Percentiles rank a stretch among this genome's conserved stretches.
Evolutionary conservation across 2,329 filamentous ascomycete genomes (phyloP).

Genomic region (Orbilia javanica): DNA sequence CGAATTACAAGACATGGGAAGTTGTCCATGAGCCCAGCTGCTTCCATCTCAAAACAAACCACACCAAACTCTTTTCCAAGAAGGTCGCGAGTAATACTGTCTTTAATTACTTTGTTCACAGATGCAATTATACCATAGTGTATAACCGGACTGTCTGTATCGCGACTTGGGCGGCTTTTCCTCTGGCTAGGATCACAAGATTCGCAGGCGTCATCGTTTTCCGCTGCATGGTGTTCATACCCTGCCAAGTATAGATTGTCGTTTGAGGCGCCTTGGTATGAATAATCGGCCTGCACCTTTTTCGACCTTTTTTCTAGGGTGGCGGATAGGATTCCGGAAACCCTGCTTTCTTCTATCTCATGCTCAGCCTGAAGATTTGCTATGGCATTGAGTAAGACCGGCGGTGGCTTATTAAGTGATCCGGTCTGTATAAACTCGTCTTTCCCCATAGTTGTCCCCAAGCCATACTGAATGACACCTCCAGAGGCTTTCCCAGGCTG

Average conservation of each 20-base stretch:
- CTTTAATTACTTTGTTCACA: constrained; percentile 30
- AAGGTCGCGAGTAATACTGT: constrained; percentile 7
- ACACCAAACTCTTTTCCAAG: constrained; percentile 9
- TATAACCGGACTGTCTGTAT: background rate
- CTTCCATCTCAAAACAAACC: constrained; percentile 33
- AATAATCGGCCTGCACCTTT: background rate
- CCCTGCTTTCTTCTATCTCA: background rate
- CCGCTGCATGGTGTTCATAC: constrained; percentile 4
- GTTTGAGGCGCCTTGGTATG: constrained; percentile 1
- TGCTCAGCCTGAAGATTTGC: constrained; percentile 1
- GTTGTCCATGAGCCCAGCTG: constrained; percentile 63
- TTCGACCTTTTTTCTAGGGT: background rate
- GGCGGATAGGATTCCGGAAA: background rate
- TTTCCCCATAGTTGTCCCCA: constrained; percentile 15
- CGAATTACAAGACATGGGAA: constrained; percentile 15
- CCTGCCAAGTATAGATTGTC: constrained; percentile 28
- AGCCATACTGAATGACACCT: constrained; percentile 35
- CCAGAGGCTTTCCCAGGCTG: constrained; percentile 2
- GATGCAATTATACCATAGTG: constrained; percentile 40
- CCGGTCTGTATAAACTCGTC: constrained; percentile 1
- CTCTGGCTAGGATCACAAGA: background rate
- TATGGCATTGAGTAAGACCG: constrained; percentile 17
- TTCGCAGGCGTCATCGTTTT: background rate
- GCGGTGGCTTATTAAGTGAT: constrained; percentile 21
- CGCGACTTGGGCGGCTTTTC: background rate